These are phyloP conservation scores for Solanum tarijense DNA, from an alignment of 257 asterid species.

Conservation along the genomic window DNA sequence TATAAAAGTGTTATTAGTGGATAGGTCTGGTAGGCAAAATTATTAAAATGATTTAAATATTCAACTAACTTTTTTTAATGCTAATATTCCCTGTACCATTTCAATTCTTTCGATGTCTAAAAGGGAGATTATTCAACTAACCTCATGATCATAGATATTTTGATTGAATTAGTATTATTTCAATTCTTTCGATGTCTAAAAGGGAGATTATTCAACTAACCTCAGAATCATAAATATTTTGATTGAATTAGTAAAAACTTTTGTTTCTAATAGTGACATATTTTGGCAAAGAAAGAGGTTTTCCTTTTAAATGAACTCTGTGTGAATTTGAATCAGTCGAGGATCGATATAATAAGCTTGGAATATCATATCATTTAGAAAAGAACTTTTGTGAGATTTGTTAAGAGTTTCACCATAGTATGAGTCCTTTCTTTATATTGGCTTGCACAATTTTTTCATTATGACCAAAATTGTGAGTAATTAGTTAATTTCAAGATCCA, in stretches of 20 bases:
- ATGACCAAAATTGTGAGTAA: not conserved
- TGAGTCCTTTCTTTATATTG: not conserved
- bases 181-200: not conserved
- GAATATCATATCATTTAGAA: not conserved
- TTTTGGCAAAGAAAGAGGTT: not conserved
- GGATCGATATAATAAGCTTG: not conserved
- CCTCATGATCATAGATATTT: no score
- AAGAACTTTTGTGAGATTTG: not conserved
- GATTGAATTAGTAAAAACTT: not conserved
- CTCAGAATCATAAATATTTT: no score
- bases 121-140: no score
- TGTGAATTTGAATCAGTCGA: not conserved
- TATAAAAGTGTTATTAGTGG: not conserved
- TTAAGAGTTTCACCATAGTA: not conserved
- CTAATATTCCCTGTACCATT: not conserved
- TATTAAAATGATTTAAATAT: not conserved
- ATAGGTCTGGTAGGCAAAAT: not conserved
- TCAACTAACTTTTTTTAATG: not conserved
- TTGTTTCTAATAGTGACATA: fast-evolving
- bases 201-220: not conserved
- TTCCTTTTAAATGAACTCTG: not conserved
- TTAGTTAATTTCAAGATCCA: not conserved
- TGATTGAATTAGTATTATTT: no score
- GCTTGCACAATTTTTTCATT: not conserved
- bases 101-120: no score